Conservation (phyloP, 1,284 basidiomycete species). For the Ceratobasidium sp. region DNA sequence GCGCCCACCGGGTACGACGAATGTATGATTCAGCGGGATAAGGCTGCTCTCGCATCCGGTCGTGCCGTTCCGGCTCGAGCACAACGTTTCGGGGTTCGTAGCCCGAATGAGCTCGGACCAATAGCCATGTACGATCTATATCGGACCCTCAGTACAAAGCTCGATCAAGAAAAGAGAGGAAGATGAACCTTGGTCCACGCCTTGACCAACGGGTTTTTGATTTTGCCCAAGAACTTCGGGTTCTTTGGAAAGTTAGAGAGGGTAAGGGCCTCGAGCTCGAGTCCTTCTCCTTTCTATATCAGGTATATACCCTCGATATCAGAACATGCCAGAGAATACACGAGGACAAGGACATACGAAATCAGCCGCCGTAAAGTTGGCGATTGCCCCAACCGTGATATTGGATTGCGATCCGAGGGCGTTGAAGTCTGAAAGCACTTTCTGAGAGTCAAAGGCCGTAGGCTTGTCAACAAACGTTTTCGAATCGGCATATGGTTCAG, state of each 20-base stretch:
- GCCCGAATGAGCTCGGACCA: conserved; percentile 79
- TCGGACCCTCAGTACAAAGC: neutral
- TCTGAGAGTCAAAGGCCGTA: conserved; percentile 73
- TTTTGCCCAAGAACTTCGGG: conserved; percentile 80
- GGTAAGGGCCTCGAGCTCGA: conserved; percentile 78
- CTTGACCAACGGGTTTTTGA: conserved; percentile 77
- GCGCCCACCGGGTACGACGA: conserved; percentile 88
- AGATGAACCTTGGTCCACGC: conserved; percentile 71
- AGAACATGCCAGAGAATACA: neutral
- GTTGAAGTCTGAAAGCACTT: conserved; percentile 79
- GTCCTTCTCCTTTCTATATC: conserved; percentile 77
- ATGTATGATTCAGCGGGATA: conserved; percentile 88
- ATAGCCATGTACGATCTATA: conserved; percentile 78
- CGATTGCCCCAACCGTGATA: conserved; percentile 61
- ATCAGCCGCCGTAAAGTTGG: conserved; percentile 79
- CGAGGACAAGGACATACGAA: conserved; percentile 63
- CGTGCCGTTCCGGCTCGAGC: conserved; percentile 62
- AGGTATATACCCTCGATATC: neutral
- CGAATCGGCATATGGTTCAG: conserved; percentile 81
- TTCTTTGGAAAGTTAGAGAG: conserved; percentile 73
- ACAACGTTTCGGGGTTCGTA: conserved; percentile 80
- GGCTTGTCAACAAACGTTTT: conserved; percentile 97
- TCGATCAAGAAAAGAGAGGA: too few relatives aligned
- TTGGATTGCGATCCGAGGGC: conserved; percentile 69
- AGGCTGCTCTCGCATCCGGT: conserved; percentile 86